Evolutionary conservation across 495 filamentous ascomycete genomes (phyloP).

Genomic region (Penicillium cataractarum): DNA sequence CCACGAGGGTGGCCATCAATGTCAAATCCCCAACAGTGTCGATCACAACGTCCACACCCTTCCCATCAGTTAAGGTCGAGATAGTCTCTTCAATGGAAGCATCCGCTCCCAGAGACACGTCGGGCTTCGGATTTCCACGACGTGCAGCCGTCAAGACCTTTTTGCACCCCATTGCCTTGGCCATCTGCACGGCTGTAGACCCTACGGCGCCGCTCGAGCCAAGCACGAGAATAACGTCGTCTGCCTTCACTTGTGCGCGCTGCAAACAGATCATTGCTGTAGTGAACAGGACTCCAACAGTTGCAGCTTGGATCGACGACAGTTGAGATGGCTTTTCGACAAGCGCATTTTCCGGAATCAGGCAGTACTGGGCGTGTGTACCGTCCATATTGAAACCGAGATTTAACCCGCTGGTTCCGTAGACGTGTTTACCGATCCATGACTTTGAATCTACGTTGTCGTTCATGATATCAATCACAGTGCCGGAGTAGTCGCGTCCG

Average conservation of each 20-base stretch:
- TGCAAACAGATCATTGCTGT: constrained; percentile 23
- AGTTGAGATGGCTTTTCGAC: constrained; percentile 20
- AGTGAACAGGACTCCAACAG: constrained; percentile 27
- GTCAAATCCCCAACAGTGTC: constrained; percentile 24
- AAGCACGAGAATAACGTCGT: constrained; percentile 23
- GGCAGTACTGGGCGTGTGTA: constrained; percentile 23
- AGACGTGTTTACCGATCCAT: constrained; percentile 29
- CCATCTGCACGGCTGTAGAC: constrained; percentile 23
- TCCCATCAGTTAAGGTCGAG: constrained; percentile 14
- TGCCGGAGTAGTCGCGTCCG: constrained; percentile 39
- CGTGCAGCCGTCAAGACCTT: constrained; percentile 23
- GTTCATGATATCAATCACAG: constrained; percentile 17
- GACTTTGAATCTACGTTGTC: constrained; percentile 1
- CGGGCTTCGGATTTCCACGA: constrained; percentile 7
- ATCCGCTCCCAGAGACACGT: constrained; percentile 12
- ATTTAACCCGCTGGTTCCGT: constrained; percentile 24
- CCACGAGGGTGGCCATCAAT: constrained; percentile 21
- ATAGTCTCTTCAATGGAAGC: constrained; percentile 1
- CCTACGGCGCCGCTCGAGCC: constrained; percentile 28
- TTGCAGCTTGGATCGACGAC: constrained; percentile 24
- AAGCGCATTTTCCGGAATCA: constrained; percentile 17
- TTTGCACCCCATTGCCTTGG: constrained; percentile 22
- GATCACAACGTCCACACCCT: constrained; percentile 26
- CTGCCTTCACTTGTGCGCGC: constrained; percentile 7
- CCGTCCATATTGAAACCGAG: constrained; percentile 24